A percentile compares a stretch with the other conserved stretches of the same genome.
Conservation (phyloP, 2,329 filamentous ascomycete species). For the Teratosphaeria gauchensis region DNA sequence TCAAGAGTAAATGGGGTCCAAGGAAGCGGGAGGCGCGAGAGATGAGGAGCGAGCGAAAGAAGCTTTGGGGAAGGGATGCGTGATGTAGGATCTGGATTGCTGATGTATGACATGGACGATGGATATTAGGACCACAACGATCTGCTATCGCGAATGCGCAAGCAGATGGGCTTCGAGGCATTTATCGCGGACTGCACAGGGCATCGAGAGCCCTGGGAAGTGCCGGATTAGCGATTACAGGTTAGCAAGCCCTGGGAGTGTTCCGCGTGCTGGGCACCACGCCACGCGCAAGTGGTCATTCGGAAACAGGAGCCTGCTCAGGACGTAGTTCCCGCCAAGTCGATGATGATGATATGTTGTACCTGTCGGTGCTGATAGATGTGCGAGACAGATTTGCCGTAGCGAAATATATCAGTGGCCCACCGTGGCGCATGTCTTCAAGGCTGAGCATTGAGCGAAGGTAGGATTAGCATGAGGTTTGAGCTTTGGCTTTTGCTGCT, state of each 20-base stretch:
- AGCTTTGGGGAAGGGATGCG: constrained; percentile 50
- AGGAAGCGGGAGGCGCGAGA: constrained; percentile 52
- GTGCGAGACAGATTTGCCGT: neutral
- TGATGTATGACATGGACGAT: neutral
- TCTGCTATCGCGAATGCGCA: neutral
- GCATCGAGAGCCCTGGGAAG: neutral
- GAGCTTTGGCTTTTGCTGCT: neutral
- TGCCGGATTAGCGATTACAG: neutral
- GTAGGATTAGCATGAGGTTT: neutral
- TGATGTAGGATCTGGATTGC: constrained; percentile 21
- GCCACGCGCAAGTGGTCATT: neutral
- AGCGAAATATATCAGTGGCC: neutral
- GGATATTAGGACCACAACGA: neutral
- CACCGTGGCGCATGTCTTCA: neutral
- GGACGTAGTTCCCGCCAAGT: neutral
- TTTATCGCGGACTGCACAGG: neutral
- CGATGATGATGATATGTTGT: neutral
- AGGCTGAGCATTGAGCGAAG: no score
- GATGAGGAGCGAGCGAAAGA: constrained; percentile 50
- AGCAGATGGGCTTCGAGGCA: neutral
- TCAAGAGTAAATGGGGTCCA: constrained; percentile 51
- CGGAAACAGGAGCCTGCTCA: neutral
- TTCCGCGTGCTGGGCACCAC: neutral
- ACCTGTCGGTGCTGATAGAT: neutral
- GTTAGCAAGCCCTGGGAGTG: neutral